These are phyloP conservation scores for Hsuehochloa calcarea DNA, from an alignment of 176 grass and related monocot species.

Conservation along the genomic window DNA sequence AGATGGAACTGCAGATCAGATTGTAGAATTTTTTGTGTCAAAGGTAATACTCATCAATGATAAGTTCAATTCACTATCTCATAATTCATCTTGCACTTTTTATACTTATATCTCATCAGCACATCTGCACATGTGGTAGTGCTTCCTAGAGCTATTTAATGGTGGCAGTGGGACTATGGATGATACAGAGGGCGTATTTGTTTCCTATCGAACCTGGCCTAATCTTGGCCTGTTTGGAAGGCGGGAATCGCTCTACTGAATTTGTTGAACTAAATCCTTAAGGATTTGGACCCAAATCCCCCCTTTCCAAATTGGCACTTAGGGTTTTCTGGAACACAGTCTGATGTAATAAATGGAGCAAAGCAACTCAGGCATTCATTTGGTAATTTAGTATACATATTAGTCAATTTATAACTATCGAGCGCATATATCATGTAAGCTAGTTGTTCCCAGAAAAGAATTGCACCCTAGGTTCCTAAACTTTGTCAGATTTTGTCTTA, in stretches of 20 bases:
- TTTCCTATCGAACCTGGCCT: not conserved
- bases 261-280: not conserved
- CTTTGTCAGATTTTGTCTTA: not conserved
- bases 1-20: constrained; percentile 80
- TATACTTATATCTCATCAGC: not conserved
- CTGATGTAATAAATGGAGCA: not conserved
- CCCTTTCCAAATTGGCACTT: not conserved
- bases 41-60: constrained; percentile 35
- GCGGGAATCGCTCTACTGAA: not conserved
- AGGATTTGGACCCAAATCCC: not conserved
- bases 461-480: not conserved
- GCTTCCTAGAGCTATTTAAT: not conserved
- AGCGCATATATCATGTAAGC: not conserved
- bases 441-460: not conserved
- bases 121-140: not conserved
- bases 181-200: not conserved
- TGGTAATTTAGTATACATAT: not conserved
- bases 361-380: not conserved
- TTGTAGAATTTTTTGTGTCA: constrained; percentile 59
- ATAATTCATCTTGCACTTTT: constrained; percentile 1
- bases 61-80: not conserved
- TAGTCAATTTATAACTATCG: not conserved
- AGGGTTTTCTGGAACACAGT: not conserved
- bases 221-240: not conserved
- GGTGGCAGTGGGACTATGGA: not conserved